Evolutionary conservation across 2,329 filamentous ascomycete species (phyloP).

Genomic region (Tolypocladium capitatum): DNA sequence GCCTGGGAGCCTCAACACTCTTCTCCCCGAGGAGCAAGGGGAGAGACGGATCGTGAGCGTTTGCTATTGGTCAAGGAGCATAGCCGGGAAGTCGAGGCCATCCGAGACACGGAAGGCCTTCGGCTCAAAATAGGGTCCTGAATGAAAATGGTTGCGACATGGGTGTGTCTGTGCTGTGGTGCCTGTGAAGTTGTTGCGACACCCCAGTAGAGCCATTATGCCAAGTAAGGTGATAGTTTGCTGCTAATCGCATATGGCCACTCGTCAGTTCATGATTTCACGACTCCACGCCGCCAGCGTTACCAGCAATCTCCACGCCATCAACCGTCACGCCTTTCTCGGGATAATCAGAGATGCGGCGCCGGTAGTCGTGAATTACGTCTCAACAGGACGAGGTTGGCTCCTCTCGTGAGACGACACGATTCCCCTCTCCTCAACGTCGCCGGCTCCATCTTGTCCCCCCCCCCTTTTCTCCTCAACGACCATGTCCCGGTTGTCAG

Average conservation of each 20-base stretch:
- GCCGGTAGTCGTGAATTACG: neutral
- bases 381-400: neutral
- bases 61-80: too few relatives aligned
- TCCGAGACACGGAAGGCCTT: too few relatives aligned
- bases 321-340: neutral
- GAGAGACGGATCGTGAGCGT: too few relatives aligned
- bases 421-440: neutral
- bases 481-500: constrained; percentile 62
- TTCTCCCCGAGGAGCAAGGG: too few relatives aligned
- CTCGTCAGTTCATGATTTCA: too few relatives aligned
- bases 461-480: constrained; percentile 57
- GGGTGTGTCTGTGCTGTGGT: too few relatives aligned
- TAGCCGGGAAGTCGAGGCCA: too few relatives aligned
- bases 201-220: too few relatives aligned
- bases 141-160: too few relatives aligned
- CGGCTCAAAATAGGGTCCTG: too few relatives aligned
- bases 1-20: too few relatives aligned
- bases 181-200: too few relatives aligned
- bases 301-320: neutral
- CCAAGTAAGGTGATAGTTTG: neutral
- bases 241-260: neutral
- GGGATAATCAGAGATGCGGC: neutral
- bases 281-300: neutral
- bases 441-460: constrained; percentile 35
- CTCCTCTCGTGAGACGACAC: neutral